phyloP scores from a whole-genome alignment of 345 rosid genomes.

The Lepidium aucheri region DNA sequence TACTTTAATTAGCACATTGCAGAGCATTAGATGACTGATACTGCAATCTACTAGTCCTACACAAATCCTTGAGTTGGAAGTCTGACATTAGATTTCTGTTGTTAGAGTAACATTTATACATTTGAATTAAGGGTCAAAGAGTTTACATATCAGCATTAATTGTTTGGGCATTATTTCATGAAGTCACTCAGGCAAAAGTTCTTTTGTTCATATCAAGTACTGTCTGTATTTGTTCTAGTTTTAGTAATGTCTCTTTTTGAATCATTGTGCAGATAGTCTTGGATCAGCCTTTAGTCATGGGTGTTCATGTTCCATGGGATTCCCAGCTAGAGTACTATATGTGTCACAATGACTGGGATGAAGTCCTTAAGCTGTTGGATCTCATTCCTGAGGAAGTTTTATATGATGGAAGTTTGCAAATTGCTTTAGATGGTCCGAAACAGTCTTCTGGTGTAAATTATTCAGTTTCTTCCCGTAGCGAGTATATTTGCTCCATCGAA shows the following conservation, averaged over 20 bases:
- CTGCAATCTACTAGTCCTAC: neutral
- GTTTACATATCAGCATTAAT: neutral
- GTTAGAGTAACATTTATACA: neutral
- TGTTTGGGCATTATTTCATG: neutral
- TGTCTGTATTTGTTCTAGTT: neutral
- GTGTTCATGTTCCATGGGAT: conserved; percentile 90
- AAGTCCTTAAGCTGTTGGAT: conserved; percentile 70
- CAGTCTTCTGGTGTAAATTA: conserved; percentile 36
- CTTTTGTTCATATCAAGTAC: neutral
- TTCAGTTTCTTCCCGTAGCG: conserved; percentile 38
- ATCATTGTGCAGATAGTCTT: conserved; percentile 64
- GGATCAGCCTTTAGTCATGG: conserved; percentile 94
- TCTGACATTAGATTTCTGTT: neutral
- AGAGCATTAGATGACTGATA: neutral
- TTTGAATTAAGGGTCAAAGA: conserved; percentile 6
- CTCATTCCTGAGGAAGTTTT: conserved; percentile 60
- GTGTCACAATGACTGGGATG: conserved; percentile 92
- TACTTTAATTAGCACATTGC: neutral
- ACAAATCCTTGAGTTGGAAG: neutral
- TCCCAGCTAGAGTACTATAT: conserved; percentile 84
- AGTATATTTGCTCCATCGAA: conserved; percentile 58
- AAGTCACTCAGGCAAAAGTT: neutral
- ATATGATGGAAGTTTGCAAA: conserved; percentile 67
- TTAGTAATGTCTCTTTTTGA: conserved; percentile 21
- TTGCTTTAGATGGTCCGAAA: conserved; percentile 56